Base-by-base conservation (phyloP, 352 stramenopile species). In the Phytophthora fragariae region DNA sequence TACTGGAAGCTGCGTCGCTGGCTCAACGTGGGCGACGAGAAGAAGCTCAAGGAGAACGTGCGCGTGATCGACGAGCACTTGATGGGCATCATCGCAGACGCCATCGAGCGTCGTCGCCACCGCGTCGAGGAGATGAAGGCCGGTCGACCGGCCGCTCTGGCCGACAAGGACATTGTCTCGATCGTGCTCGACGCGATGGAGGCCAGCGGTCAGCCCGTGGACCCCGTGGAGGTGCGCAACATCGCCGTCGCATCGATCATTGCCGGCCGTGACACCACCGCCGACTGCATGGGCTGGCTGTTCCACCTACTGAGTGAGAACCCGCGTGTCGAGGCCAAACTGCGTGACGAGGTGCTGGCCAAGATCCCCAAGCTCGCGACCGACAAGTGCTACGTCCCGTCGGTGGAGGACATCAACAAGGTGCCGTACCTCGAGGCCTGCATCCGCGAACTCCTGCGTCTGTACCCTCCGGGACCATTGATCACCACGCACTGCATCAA, bases 211-310 rank as follows among this genome's bases (percentile, higher is more conserved):
- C 29, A 73, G 14, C 47, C 73, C 12, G 62, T 83, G 27, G 46
- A 81, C 62, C 73, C 76, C 9, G 57, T 69, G 5, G 70, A 83
- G 24, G 62, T 93, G 41, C 82, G 84, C 6, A 75, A 93, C 57
- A 86, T 95, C 35, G 78, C 89, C 8, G 70, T 95, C 14, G 87
- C 82, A n/a, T 88, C 92, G 24, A 72, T 95, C 35, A 84, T 95
- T 47, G 87, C 84, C 27, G 88, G 87, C 27, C 75, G 86, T 5
- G 87, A 95, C 65, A 93, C 88, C 9, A 92, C 86, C 24, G 82
- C 84, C 0, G 81, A 85, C 52, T 76, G 81, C 12, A 77, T 95
- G 53, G 65, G 69, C 19, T 95, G 88, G 87, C 72, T 80, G 35
- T 66, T 80, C 59, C 62, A 73, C 35, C 21, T 70, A 24, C 53